phyloP scores from a whole-genome alignment of 176 grass and related monocot genomes.

The Secale cereale region DNA sequence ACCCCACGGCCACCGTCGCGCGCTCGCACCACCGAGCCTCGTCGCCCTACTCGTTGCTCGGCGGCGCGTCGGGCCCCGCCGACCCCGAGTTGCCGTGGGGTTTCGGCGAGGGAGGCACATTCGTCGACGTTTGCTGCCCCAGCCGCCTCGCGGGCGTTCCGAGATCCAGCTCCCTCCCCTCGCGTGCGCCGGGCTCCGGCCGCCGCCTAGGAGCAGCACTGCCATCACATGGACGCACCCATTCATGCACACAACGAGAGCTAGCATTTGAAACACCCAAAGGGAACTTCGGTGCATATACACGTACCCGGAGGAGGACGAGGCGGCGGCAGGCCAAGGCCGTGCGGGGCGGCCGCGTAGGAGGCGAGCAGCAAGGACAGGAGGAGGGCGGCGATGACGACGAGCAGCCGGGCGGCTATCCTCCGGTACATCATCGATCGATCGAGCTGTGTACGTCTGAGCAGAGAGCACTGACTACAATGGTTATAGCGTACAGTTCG shows the following conservation, averaged over 20 bases:
- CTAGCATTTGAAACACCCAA: background rate
- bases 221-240: background rate
- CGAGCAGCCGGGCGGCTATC: background rate
- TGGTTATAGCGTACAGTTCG: no score
- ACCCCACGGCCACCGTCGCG: no score
- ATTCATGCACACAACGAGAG: background rate
- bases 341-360: no score
- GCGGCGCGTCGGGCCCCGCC: no score
- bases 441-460: no score
- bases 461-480: no score
- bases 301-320: background rate
- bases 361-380: background rate
- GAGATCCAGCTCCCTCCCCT: background rate
- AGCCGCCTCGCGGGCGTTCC: background rate
- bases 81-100: background rate
- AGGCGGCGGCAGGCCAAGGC: no score
- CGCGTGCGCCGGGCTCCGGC: background rate
- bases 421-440: background rate
- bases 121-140: background rate
- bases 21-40: no score
- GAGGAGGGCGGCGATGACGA: background rate
- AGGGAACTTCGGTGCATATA: background rate
- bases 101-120: background rate
- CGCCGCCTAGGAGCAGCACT: background rate
- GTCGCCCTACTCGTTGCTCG: background rate